Evolutionary conservation across 148 eudicot species (phyloP).

Genomic region (Rhododendron ovatum): DNA sequence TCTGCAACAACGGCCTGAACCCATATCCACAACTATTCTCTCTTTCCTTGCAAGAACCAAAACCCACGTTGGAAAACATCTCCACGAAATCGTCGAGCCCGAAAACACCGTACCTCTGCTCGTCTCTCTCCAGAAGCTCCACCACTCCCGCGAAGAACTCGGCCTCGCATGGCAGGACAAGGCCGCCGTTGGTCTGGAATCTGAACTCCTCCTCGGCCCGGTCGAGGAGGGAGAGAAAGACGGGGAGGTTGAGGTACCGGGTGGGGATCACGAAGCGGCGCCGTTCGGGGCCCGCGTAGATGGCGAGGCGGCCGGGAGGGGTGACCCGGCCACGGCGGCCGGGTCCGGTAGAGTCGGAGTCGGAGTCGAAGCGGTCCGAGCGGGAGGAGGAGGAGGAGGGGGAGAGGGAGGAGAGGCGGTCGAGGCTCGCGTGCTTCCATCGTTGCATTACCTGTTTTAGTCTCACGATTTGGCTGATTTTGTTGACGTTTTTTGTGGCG

Average conservation of each 20-base stretch:
- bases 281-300: conserved; percentile 30
- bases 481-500: not conserved
- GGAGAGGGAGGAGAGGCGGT: not conserved
- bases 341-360: too few species aligned
- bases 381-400: not conserved
- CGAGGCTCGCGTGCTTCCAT: conserved; percentile 25
- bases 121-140: conserved; percentile 26
- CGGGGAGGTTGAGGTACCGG: conserved; percentile 36
- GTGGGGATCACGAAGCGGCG: conserved; percentile 36
- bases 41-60: conserved; percentile 1
- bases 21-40: not conserved
- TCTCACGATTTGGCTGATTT: conserved; percentile 32
- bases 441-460: conserved; percentile 32
- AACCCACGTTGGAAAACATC: conserved; percentile 1
- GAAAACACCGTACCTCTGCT: conserved; percentile 18
- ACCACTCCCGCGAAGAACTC: conserved; percentile 15
- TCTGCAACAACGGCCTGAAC: conserved; percentile 16
- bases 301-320: conserved; percentile 24
- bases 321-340: not conserved
- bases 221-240: conserved; percentile 28
- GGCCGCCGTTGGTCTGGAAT: conserved; percentile 24
- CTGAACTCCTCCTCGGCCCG: conserved; percentile 45
- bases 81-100: conserved; percentile 17
- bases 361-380: not conserved
- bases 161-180: conserved; percentile 32